Evolutionary conservation across 371 early-diverging fungal species (phyloP).

Genomic region (Apophysomyces variabilis): DNA sequence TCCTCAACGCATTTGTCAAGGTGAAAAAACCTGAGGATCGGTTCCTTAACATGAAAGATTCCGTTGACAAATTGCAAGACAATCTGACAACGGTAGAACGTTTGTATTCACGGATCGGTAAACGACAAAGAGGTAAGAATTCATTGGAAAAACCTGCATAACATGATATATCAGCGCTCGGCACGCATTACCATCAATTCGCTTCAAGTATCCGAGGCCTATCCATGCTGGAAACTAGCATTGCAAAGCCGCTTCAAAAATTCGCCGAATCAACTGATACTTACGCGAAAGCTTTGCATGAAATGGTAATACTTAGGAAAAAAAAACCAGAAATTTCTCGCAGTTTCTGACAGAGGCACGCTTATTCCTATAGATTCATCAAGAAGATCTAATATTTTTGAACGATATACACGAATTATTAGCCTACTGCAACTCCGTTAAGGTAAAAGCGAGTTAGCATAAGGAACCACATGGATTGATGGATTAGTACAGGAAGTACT

Average conservation of each 20-base stretch:
- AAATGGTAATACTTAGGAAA: slow-evolving; percentile 56
- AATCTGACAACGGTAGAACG: slow-evolving; percentile 81
- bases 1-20: slow-evolving; percentile 91
- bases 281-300: slow-evolving; percentile 67
- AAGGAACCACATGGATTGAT: not conserved
- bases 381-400: slow-evolving; percentile 52
- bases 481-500: slow-evolving; percentile 63
- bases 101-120: slow-evolving; percentile 77
- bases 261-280: slow-evolving; percentile 74
- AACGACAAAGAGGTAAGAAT: slow-evolving; percentile 61
- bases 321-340: too few species aligned
- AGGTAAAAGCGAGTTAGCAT: slow-evolving; percentile 51
- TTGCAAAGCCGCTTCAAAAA: slow-evolving; percentile 72
- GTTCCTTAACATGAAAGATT: slow-evolving; percentile 82
- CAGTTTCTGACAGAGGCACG: too few species aligned
- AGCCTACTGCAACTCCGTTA: slow-evolving; percentile 87
- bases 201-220: slow-evolving; percentile 75
- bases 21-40: slow-evolving; percentile 87
- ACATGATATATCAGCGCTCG: slow-evolving; percentile 60
- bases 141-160: not conserved
- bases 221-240: slow-evolving; percentile 83
- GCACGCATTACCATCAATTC: slow-evolving; percentile 79
- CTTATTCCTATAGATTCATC: slow-evolving; percentile 46
- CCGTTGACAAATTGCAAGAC: slow-evolving; percentile 82
- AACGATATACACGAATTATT: slow-evolving; percentile 83